Conservation (phyloP, 352 stramenopile species). For the Phytophthora meadii region DNA sequence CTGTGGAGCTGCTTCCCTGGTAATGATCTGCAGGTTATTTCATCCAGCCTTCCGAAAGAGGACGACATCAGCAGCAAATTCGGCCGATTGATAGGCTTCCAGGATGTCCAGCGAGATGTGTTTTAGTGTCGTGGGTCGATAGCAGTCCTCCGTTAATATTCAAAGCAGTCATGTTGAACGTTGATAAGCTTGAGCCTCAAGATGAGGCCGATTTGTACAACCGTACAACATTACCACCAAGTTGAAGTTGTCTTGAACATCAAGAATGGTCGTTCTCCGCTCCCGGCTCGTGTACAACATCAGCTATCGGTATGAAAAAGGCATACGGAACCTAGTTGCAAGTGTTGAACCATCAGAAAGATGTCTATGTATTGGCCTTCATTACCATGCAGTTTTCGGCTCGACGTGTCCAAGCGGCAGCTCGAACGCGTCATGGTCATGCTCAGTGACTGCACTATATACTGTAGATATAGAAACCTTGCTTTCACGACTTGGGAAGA, state of each 20-base stretch:
- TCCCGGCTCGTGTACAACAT: too few relatives aligned
- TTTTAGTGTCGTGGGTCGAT: constrained; percentile 46
- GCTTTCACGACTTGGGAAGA: constrained; percentile 23
- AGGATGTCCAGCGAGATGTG: constrained; percentile 62
- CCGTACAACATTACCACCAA: constrained; percentile 1
- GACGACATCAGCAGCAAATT: constrained; percentile 66
- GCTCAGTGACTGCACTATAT: constrained; percentile 54
- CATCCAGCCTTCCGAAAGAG: constrained; percentile 31
- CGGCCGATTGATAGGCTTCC: constrained; percentile 67
- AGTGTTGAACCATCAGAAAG: constrained; percentile 12
- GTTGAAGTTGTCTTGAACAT: constrained; percentile 2
- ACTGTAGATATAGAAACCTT: constrained; percentile 47
- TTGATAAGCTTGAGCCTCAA: background rate
- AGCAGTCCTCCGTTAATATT: constrained; percentile 17
- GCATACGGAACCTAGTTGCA: background rate
- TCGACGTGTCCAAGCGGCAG: constrained; percentile 25
- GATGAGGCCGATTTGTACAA: background rate
- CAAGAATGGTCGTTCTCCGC: background rate
- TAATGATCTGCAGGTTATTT: constrained; percentile 21
- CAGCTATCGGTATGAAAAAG: too few relatives aligned
- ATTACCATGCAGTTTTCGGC: constrained; percentile 52
- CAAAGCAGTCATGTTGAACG: constrained; percentile 1
- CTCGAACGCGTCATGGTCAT: constrained; percentile 35
- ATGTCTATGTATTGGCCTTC: constrained; percentile 45
- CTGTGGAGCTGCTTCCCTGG: constrained; percentile 68